Evolutionary conservation across 1,284 basidiomycete genomes (phyloP).

Genomic region (Stygiomarasmius scandens): DNA sequence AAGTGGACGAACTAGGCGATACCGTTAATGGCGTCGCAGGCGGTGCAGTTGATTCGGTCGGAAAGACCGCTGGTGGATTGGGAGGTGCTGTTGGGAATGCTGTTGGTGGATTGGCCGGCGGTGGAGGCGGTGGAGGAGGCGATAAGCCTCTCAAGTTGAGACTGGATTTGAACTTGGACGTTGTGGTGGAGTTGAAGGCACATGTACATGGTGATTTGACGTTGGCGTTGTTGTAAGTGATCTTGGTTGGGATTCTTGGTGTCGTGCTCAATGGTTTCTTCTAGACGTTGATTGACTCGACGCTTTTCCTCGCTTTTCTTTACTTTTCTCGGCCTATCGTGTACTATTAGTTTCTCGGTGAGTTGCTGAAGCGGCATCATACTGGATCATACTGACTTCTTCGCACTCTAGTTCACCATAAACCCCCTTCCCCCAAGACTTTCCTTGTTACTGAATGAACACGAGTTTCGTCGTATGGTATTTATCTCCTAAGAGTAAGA

Average conservation of each 20-base stretch:
- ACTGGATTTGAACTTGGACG: slow-evolving; percentile 30
- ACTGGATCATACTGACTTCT: too few relatives aligned
- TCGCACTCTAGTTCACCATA: too few relatives aligned
- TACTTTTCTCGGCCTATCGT: too few relatives aligned
- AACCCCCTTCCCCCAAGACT: too few relatives aligned
- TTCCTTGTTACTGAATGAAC: too few relatives aligned
- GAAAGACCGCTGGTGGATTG: slow-evolving; percentile 17
- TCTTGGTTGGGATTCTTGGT: neutral
- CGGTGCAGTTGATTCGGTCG: slow-evolving; percentile 17
- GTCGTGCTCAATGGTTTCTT: too few relatives aligned
- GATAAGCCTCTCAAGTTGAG: slow-evolving; percentile 27
- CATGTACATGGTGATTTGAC: slow-evolving; percentile 31
- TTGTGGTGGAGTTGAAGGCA: slow-evolving; percentile 29
- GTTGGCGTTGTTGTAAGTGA: slow-evolving; percentile 29
- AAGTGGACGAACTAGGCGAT: slow-evolving; percentile 21
- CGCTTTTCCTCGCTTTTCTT: too few relatives aligned
- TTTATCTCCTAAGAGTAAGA: too few relatives aligned
- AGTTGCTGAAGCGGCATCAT: too few relatives aligned
- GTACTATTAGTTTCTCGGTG: too few relatives aligned
- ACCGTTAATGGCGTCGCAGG: slow-evolving; percentile 18
- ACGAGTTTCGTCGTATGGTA: too few relatives aligned
- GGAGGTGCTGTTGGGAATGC: slow-evolving; percentile 17
- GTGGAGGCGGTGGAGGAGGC: slow-evolving; percentile 17
- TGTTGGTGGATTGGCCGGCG: slow-evolving; percentile 17
- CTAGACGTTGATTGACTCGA: neutral